Evolutionary conservation across 176 grass and related monocot species (phyloP).

Genomic region (Tillandsia leiboldiana): DNA sequence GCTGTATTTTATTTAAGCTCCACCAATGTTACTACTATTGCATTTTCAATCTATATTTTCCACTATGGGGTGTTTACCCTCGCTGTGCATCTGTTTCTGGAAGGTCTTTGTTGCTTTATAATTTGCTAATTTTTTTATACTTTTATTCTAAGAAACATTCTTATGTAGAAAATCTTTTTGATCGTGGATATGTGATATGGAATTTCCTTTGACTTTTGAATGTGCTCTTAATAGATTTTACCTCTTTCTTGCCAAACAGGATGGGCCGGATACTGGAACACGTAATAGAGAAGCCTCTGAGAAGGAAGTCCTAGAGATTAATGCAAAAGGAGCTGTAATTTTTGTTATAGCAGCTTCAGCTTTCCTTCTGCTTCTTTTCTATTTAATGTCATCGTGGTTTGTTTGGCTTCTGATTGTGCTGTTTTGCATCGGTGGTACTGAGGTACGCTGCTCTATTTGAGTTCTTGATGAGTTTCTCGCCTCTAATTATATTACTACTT

Average conservation of each 20-base stretch:
- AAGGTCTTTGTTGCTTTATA: no score
- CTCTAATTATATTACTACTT: constrained; percentile 11
- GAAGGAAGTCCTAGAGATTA: constrained; percentile 89
- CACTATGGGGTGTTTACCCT: no score
- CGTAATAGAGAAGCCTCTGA: constrained; percentile 40
- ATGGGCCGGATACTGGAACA: constrained; percentile 36
- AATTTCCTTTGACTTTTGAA: no score
- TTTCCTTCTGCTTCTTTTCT: constrained; percentile 93
- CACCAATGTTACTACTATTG: no score
- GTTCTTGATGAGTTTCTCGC: constrained; percentile 8
- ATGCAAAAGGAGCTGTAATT: constrained; percentile 66
- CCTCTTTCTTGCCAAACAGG: constrained; percentile 35
- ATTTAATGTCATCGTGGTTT: constrained; percentile 96
- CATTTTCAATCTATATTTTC: no score
- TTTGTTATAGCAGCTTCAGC: constrained; percentile 86
- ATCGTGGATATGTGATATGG: no score
- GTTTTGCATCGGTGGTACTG: constrained; percentile 93
- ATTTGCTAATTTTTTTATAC: no score
- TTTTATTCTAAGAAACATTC: no score
- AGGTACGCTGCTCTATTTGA: constrained; percentile 49
- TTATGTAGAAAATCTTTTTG: constrained; percentile 1
- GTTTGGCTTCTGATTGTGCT: constrained; percentile 80
- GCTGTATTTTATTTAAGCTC: no score
- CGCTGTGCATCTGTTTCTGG: no score
- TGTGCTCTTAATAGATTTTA: constrained; percentile 7